Conservation (phyloP, 192 early-diverging fungal species). For the Gaertneriomyces semiglobifer region DNA sequence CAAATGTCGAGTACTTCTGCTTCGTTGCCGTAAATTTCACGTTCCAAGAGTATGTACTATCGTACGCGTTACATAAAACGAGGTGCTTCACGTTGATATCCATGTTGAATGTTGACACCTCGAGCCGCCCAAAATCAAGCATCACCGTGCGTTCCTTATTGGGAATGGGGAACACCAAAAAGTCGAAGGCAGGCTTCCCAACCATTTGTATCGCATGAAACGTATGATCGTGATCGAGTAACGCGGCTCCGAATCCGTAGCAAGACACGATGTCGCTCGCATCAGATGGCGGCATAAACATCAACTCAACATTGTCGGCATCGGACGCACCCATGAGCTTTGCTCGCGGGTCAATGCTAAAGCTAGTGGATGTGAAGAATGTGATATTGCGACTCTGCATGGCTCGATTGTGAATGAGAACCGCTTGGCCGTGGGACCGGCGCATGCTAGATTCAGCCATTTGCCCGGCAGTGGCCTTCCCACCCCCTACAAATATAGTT, state of each 20-base stretch:
- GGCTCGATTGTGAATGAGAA: slow-evolving; percentile 39
- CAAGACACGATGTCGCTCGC: slow-evolving; percentile 35
- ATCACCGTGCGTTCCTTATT: slow-evolving; percentile 39
- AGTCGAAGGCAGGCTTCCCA: slow-evolving; percentile 37
- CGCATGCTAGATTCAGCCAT: slow-evolving; percentile 25
- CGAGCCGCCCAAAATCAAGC: slow-evolving; percentile 54
- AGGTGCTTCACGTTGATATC: slow-evolving; percentile 43
- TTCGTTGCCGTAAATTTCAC: slow-evolving; percentile 44
- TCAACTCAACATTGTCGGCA: slow-evolving; percentile 42
- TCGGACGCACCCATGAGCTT: slow-evolving; percentile 40
- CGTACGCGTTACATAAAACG: slow-evolving; percentile 47
- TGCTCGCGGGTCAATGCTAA: slow-evolving; percentile 47
- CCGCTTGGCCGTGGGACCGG: slow-evolving; percentile 29
- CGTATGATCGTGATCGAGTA: slow-evolving; percentile 45
- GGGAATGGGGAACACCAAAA: slow-evolving; percentile 45
- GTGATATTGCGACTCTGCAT: slow-evolving; percentile 16
- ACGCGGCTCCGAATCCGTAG: slow-evolving; percentile 46
- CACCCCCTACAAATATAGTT: not conserved
- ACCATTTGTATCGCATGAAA: slow-evolving; percentile 45
- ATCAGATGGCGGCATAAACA: slow-evolving; percentile 49
- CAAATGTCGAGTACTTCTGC: slow-evolving; percentile 50
- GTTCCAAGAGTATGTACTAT: slow-evolving; percentile 46
- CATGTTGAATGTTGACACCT: slow-evolving; percentile 36
- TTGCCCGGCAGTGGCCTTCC: slow-evolving; percentile 13
- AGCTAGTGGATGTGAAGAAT: slow-evolving; percentile 48